Base-by-base conservation (phyloP, 345 rosid species). In the Ricinus communis region DNA sequence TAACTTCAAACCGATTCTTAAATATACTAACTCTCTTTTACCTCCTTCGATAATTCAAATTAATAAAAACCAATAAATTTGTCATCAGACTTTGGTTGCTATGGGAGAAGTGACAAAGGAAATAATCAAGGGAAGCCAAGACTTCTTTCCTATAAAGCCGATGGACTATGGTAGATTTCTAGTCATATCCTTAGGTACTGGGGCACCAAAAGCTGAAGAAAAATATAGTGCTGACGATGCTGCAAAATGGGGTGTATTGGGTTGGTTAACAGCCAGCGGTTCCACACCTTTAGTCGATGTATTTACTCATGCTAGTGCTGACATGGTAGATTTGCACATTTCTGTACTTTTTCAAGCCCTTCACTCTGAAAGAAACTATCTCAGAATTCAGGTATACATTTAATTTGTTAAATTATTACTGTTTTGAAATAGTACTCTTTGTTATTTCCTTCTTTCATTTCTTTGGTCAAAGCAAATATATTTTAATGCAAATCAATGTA, bases 131-230 rank as follows among this genome's bases (percentile, higher is more conserved):
- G 84, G 84, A 10, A 85, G 67, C 57, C 28, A 67, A 9, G 85
- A 84, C 24, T 85, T 82, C 73, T 76, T 79, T 18, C 71, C 85
- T n/a, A 0, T 77, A n/a, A 81, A 71, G 31, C 84, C 89, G 16
- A 73, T 71, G 70, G 90, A 89, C 31, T 85, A 85, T 12, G 63
- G 73, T 21, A 68, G 87, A 47, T 82, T 82, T 75, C 73, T 85
- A 16, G 88, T 90, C 5, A 72, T 90, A 36, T 90, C 96, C 0
- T 75, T 86, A 21, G 96, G 96, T 50, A 85, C 93, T 0, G 91
- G 96, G 0, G 50, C 76, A 0, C 62, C 30, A 31, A 88, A 82
- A 50, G 19, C 24, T 0, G 82, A 82, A 53, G 81, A 71, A 49
- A 86, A 79, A 68, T 86, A 76, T 69, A 46, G 28, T 52, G 93